Percentiles rank a stretch among this genome's conserved stretches.
Evolutionary conservation across 768 basidiomycete species (phyloP).

Genomic region (Chiua virens): DNA sequence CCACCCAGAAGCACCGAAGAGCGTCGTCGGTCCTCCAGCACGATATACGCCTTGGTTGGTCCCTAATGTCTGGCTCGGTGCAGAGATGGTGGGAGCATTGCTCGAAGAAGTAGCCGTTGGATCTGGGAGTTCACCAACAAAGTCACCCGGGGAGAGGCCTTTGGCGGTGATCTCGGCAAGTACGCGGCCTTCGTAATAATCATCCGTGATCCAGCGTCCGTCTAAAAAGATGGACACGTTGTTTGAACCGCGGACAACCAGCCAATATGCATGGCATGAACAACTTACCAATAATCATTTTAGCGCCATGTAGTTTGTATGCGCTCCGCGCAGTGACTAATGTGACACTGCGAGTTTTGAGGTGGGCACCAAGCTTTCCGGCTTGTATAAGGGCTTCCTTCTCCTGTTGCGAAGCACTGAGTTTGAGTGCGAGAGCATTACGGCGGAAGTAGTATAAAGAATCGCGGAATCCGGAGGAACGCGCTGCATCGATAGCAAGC

Average conservation of each 20-base stretch:
- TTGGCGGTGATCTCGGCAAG: slow-evolving; percentile 75
- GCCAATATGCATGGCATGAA: neutral
- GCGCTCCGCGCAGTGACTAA: slow-evolving; percentile 90
- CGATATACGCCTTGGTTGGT: slow-evolving; percentile 74
- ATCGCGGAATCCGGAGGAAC: slow-evolving; percentile 94
- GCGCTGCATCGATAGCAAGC: slow-evolving; percentile 96
- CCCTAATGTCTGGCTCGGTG: slow-evolving; percentile 35
- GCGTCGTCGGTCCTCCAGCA: slow-evolving; percentile 88
- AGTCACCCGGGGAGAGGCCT: slow-evolving; percentile 80
- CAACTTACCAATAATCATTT: slow-evolving; percentile 77
- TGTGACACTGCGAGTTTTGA: slow-evolving; percentile 90
- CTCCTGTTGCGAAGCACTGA: slow-evolving; percentile 85
- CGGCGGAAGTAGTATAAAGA: slow-evolving; percentile 98
- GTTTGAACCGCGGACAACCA: too few species aligned
- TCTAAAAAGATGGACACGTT: slow-evolving; percentile 44
- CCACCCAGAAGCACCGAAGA: slow-evolving; percentile 82
- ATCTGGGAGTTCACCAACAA: slow-evolving; percentile 80
- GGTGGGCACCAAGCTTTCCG: slow-evolving; percentile 85
- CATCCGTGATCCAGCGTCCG: slow-evolving; percentile 90
- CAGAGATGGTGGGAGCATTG: slow-evolving; percentile 39
- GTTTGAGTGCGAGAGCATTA: slow-evolving; percentile 86
- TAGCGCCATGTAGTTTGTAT: slow-evolving; percentile 92
- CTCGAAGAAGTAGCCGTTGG: slow-evolving; percentile 53
- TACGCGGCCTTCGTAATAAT: slow-evolving; percentile 91
- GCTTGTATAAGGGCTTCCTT: slow-evolving; percentile 90